A percentile compares a stretch with the other conserved stretches of the same genome.
phyloP scores from a whole-genome alignment of 768 basidiomycete genomes.

The Phallus indusiatus region DNA sequence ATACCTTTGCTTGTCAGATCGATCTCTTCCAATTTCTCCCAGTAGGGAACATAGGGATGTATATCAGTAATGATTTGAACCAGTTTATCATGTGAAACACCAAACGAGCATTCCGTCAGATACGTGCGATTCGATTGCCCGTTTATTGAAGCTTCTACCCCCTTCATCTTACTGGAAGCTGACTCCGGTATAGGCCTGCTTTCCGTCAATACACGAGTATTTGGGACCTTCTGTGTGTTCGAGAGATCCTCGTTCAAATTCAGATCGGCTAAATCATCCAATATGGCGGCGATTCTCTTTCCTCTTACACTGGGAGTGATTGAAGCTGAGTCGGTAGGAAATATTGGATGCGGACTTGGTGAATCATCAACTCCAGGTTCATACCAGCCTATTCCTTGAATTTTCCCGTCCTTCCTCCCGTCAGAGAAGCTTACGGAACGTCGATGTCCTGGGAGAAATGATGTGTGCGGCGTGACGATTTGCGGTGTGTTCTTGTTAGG shows the following conservation, averaged over 20 bases:
- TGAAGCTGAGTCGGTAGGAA: slow-evolving; percentile 12
- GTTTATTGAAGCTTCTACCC: slow-evolving; percentile 23
- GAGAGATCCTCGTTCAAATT: slow-evolving; percentile 34
- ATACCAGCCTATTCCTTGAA: slow-evolving; percentile 46
- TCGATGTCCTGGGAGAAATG: slow-evolving; percentile 32
- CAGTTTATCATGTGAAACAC: slow-evolving; percentile 82
- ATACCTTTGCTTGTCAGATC: slow-evolving; percentile 65
- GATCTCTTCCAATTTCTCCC: slow-evolving; percentile 72
- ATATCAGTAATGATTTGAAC: slow-evolving; percentile 91
- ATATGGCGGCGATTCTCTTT: slow-evolving; percentile 72
- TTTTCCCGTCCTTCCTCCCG: slow-evolving; percentile 85
- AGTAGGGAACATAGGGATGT: slow-evolving; percentile 88
- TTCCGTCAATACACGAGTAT: slow-evolving; percentile 26
- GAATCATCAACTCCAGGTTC: slow-evolving; percentile 23
- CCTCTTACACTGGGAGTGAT: slow-evolving; percentile 46
- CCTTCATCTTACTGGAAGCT: slow-evolving; percentile 24
- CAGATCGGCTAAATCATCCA: slow-evolving; percentile 61
- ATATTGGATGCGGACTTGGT: background rate
- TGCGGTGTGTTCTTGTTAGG: slow-evolving; percentile 36
- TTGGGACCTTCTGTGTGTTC: slow-evolving; percentile 30
- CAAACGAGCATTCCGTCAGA: slow-evolving; percentile 95
- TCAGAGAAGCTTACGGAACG: slow-evolving; percentile 96
- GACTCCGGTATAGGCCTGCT: slow-evolving; percentile 21
- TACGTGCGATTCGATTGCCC: slow-evolving; percentile 47
- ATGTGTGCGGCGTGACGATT: slow-evolving; percentile 17